Conservation (phyloP, 257 asterid genomes). For the Capsicum pubescens region DNA sequence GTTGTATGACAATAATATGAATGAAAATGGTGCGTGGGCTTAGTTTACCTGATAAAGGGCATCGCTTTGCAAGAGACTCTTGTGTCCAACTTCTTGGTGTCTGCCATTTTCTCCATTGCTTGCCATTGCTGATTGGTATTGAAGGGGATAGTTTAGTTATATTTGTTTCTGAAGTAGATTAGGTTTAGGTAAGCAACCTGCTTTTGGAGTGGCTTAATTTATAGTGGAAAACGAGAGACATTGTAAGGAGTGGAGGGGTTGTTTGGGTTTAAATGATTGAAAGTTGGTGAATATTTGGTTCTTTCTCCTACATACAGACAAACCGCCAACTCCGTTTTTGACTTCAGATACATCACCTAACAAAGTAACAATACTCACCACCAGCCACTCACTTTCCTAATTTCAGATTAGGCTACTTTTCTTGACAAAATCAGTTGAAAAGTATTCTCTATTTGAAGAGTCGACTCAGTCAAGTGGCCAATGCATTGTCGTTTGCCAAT, state of each 20-base stretch:
- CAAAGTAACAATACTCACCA: background rate
- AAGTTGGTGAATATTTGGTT: constrained; percentile 26
- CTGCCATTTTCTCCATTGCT: constrained; percentile 28
- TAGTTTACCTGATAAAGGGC: constrained; percentile 31
- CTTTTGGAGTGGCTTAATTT: background rate
- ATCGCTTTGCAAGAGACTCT: constrained; percentile 34
- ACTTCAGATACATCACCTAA: background rate
- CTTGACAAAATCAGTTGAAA: background rate
- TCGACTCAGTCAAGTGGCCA: background rate
- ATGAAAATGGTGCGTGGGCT: background rate
- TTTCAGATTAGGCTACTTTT: background rate
- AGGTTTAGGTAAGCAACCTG: background rate
- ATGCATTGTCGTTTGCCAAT: background rate
- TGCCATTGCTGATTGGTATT: constrained; percentile 16
- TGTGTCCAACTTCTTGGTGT: constrained; percentile 35
- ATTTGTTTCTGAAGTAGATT: background rate
- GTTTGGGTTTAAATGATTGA: background rate
- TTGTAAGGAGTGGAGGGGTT: background rate
- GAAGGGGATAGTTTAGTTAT: background rate
- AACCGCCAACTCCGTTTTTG: constrained; percentile 3
- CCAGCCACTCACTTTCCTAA: background rate
- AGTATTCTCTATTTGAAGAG: background rate
- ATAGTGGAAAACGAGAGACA: background rate
- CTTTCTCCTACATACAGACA: background rate
- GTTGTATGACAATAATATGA: no score